Base-by-base conservation (phyloP, 306 rosid genomes). In the Dalbergia cultrata region DNA sequence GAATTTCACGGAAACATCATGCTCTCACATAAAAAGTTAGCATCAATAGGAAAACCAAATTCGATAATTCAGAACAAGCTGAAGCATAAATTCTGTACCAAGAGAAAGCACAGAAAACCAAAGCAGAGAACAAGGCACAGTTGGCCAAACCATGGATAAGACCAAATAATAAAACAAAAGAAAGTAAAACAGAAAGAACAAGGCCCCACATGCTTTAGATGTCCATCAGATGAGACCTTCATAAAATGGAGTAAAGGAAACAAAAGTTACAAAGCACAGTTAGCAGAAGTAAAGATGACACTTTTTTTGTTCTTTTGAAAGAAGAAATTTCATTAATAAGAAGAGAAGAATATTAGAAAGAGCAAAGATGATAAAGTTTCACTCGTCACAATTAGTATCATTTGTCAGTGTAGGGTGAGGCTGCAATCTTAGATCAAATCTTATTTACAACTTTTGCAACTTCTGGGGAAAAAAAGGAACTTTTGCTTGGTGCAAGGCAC, bases 41-140 rank as follows among this genome's bases (percentile, higher is more conserved):
- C 83, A 80, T 43, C 7, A 18, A 53, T 19, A 49, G 59, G 13
- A 47, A 70, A 62, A 43, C 17, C 77, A 68, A 70, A 14, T 26
- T 35, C 4, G 18, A 70, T 41, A 56, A 65, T 62, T 17, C 72
- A 62, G 63, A 67, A 56, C 72, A 17, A 4, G 39, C 26, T 63
- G 64, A 67, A 72, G 75, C 59, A 74, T 43, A 47, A 74, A 49
- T 69, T 75, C 8, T 9, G 66, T 17, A 54, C 47, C 59, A 83
- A 52, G 18, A 61, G 49, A 59, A 57, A 56, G 26, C 70, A 61
- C 72, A 68, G 12, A 7, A 37, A 68, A 74, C 9, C 4, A 49
- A 58, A 18, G 5, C 67, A 77, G 8, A 39, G 5, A 16, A 22
- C 19, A 76, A 49, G 17, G 39, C 67, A 58, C 41, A 39, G 35